Evolutionary conservation across 2,329 filamentous ascomycete genomes (phyloP).

Genomic region (Trichoderma atroviride): DNA sequence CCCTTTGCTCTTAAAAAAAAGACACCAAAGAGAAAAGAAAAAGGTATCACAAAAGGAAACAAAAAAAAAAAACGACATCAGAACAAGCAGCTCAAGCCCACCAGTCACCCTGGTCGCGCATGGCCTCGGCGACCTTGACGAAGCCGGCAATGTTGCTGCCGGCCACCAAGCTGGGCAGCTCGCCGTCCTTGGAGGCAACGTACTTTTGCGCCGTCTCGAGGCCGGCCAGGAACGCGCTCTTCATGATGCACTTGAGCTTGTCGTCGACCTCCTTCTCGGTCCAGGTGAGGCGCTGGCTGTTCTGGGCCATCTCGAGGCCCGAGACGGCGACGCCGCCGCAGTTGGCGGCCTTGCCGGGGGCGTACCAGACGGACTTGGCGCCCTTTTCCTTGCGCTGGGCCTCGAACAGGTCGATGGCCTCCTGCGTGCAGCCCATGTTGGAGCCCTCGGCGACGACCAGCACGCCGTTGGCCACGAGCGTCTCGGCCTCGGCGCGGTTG

Average conservation of each 20-base stretch:
- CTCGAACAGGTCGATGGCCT: constrained; percentile 93
- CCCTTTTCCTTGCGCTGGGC: constrained; percentile 71
- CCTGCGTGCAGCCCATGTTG: constrained; percentile 99
- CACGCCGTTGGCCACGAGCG: constrained; percentile 73
- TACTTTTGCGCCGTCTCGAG: constrained; percentile 89
- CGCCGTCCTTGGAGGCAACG: constrained; percentile 74
- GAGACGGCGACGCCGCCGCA: constrained; percentile 96
- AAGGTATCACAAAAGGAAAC: neutral
- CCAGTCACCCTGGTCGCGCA: constrained; percentile 98
- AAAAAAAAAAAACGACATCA: neutral
- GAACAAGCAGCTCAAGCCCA: constrained; percentile 47
- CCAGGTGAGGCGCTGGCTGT: constrained; percentile 84
- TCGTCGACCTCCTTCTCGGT: constrained; percentile 85
- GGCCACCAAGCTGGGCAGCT: constrained; percentile 86
- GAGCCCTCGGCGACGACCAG: constrained; percentile 93
- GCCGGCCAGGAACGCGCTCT: constrained; percentile 87
- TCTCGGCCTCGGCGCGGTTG: constrained; percentile 83
- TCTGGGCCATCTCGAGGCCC: constrained; percentile 98
- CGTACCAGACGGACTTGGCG: constrained; percentile 82
- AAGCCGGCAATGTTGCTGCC: constrained; percentile 98
- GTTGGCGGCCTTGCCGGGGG: constrained; percentile 95
- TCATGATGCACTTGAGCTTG: constrained; percentile 94
- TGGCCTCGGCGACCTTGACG: constrained; percentile 91
- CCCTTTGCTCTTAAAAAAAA: neutral
- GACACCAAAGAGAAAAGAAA: neutral